Evolutionary conservation across 2,329 filamentous ascomycete species (phyloP), one percentile per base, ranked within the genome.

Genomic region (Talaromyces sp.): DNA sequence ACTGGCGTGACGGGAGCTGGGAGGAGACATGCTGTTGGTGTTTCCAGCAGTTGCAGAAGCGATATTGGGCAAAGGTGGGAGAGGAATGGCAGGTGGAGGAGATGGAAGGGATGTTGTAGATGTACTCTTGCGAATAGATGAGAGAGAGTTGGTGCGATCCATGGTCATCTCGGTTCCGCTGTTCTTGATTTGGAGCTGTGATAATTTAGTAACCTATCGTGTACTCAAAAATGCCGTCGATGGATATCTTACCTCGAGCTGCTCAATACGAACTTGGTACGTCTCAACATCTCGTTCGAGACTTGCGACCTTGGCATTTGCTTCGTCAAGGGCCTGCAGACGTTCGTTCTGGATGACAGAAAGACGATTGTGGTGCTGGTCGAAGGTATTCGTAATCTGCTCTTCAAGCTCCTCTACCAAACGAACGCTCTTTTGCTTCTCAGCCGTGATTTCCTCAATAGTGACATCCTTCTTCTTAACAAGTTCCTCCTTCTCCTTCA

Each of bases 331-430:
- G 71, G 93, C 89, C 61, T 84, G 83, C 67, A 89, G 86, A 57
- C 90, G 89, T 78, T 93, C 90, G 19, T 87, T 86, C 73, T 93
- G 89, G 58, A 94, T 83, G 57, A 90, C 89, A 61, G 93, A 97
- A 62, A 98, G 82, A 62, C 94, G 89, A 80, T 97, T 96, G 76
- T 97, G 92, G 66, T 94, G 93, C 75, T 97, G 91, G 73, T 99
- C 95, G 78, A 93, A 99, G 80, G 95, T 97, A 75, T 86, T 92
- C 74, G 94, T 93, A 62, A 99, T 87, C 78, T 99, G 95, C 72
- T 98, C 94, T 78, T 99, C 95, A 5, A 99, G 88, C 79, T 99
- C 94, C 76, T 98, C 92, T 9, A 99, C 92, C 13, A 99, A 83
- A 24, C 92, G 88, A 49, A 91, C 90, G 77, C 95, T 96, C 84